Evolutionary conservation across 2,329 filamentous ascomycete species (phyloP).

Genomic region (Cladosporium sp.): DNA sequence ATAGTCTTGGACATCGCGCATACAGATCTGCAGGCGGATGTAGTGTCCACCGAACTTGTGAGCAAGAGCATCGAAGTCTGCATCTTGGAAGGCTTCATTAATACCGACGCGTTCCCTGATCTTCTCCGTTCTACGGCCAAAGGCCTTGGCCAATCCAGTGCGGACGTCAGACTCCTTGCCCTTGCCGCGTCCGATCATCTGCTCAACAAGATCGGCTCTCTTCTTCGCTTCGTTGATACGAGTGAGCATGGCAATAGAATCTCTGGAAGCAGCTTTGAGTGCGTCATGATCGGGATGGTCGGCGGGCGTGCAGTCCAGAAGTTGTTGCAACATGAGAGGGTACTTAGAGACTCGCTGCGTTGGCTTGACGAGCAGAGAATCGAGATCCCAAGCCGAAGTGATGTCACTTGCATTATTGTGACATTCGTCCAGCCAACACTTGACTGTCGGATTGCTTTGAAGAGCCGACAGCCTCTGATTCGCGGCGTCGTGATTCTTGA

Average conservation of each 20-base stretch:
- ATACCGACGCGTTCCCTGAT: constrained; percentile 66
- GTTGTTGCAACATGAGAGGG: constrained; percentile 73
- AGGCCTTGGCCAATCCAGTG: constrained; percentile 78
- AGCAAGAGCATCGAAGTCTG: constrained; percentile 71
- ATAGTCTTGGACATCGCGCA: constrained; percentile 91
- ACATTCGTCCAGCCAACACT: constrained; percentile 87
- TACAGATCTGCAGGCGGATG: constrained; percentile 83
- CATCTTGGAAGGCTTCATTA: constrained; percentile 68
- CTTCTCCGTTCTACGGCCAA: constrained; percentile 84
- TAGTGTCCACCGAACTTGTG: constrained; percentile 91
- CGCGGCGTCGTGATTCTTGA: constrained; percentile 61
- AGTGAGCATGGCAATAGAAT: constrained; percentile 56
- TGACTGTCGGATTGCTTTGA: constrained; percentile 56
- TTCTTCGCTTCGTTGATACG: constrained; percentile 93
- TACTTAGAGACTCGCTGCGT: constrained; percentile 95
- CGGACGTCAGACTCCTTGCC: constrained; percentile 85
- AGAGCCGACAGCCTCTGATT: constrained; percentile 55
- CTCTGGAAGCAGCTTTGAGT: constrained; percentile 68
- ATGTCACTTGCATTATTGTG: constrained; percentile 87
- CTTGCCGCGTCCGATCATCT: constrained; percentile 69
- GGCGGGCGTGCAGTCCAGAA: constrained; percentile 71
- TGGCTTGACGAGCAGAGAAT: constrained; percentile 94
- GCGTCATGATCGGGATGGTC: constrained; percentile 75
- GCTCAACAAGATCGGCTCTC: constrained; percentile 85
- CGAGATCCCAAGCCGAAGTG: constrained; percentile 89